Percentiles rank a stretch among this genome's conserved stretches.
Evolutionary conservation across 2,329 filamentous ascomycete genomes (phyloP).

Genomic region (Nemania sp.): DNA sequence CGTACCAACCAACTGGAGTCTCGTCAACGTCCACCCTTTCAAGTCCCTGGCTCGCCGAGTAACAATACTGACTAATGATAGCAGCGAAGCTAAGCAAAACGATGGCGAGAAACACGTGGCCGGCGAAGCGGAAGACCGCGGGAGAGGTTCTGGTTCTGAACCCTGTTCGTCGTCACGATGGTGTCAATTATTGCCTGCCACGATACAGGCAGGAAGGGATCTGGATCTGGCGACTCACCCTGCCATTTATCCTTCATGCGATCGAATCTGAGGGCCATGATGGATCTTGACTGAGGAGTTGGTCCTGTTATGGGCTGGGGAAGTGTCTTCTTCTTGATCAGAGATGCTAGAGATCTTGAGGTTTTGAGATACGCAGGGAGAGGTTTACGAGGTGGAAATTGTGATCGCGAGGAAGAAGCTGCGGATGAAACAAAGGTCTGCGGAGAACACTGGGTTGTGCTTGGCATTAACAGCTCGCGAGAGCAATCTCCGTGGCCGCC

Average conservation of each 20-base stretch:
- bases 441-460: slow-evolving; percentile 15
- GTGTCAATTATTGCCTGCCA: background rate
- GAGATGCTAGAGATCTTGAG: background rate
- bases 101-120: slow-evolving; percentile 25
- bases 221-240: slow-evolving; percentile 11
- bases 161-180: slow-evolving; percentile 10
- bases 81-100: slow-evolving; percentile 15
- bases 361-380: slow-evolving; percentile 8
- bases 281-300: slow-evolving; percentile 7
- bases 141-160: slow-evolving; percentile 23
- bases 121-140: slow-evolving; percentile 20
- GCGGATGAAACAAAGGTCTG: slow-evolving; percentile 22
- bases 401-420: slow-evolving; percentile 16
- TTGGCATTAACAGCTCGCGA: background rate
- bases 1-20: slow-evolving; percentile 29
- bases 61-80: slow-evolving; percentile 22
- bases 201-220: too few relatives aligned
- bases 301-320: background rate
- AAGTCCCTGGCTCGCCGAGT: too few relatives aligned
- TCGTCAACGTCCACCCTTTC: background rate
- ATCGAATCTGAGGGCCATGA: slow-evolving; percentile 14
- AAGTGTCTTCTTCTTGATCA: background rate
- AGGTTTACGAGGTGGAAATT: slow-evolving; percentile 19
- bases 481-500: background rate
- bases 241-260: slow-evolving; percentile 15